These are phyloP conservation scores for Trichoderma brevicompactum DNA, from an alignment of 2,329 filamentous ascomycete species.

Conservation along the genomic window DNA sequence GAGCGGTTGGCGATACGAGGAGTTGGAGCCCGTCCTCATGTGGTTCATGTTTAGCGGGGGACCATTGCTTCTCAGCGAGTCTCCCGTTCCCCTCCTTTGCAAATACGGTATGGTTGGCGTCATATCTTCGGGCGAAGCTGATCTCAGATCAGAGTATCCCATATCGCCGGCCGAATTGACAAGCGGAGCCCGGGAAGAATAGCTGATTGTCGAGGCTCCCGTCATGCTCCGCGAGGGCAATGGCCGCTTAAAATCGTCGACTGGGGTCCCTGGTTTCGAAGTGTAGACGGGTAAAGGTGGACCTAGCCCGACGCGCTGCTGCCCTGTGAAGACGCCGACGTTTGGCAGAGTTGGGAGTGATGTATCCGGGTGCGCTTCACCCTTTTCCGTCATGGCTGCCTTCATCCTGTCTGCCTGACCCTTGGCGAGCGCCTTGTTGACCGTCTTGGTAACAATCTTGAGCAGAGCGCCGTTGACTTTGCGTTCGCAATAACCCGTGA, in stretches of 20 bases:
- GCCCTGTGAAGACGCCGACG: constrained; percentile 33
- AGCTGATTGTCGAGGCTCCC: constrained; percentile 61
- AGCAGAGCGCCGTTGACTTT: constrained; percentile 88
- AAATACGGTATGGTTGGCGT: constrained; percentile 34
- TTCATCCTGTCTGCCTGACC: constrained; percentile 66
- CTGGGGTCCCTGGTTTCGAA: constrained; percentile 54
- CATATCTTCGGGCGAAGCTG: constrained; percentile 44
- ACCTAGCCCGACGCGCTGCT: constrained; percentile 48
- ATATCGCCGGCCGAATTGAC: constrained; percentile 63
- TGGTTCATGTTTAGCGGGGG: constrained; percentile 31
- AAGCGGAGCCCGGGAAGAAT: constrained; percentile 67
- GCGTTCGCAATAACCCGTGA: constrained; percentile 84
- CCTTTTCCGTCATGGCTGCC: constrained; percentile 59
- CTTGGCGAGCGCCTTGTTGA: constrained; percentile 85
- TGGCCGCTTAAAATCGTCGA: constrained; percentile 57
- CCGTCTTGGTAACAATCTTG: constrained; percentile 81
- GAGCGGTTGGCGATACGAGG: constrained; percentile 31
- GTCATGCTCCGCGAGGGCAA: constrained; percentile 56
- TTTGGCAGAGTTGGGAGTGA: constrained; percentile 67
- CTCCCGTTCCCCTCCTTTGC: constrained; percentile 44
- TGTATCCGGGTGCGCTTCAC: constrained; percentile 59
- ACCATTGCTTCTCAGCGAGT: constrained; percentile 43
- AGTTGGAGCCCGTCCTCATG: constrained; percentile 31
- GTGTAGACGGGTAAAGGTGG: constrained; percentile 62
- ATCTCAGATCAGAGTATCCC: constrained; percentile 51